Conservation (phyloP, 2,329 filamentous ascomycete genomes). For the Daldinia sp. region DNA sequence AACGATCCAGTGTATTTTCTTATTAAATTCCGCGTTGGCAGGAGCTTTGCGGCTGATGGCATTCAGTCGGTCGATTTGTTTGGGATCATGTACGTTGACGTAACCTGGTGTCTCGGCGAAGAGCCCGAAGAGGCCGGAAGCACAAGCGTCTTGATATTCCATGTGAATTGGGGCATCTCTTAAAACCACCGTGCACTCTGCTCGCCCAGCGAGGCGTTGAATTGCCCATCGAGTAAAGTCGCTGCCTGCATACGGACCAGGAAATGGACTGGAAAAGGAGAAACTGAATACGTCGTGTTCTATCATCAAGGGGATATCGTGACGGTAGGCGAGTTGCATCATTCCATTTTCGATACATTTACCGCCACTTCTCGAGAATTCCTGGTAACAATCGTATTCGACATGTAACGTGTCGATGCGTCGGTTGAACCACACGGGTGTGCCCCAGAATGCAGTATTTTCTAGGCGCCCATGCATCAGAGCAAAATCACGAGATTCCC, state of each 20-base stretch:
- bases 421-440: background rate
- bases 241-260: too few relatives aligned
- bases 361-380: background rate
- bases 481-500: background rate
- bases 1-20: too few relatives aligned
- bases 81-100: background rate
- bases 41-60: background rate
- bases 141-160: background rate
- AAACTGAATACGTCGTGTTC: too few relatives aligned
- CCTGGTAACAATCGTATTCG: background rate
- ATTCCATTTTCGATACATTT: background rate
- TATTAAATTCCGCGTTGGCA: background rate
- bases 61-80: background rate
- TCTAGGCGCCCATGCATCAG: background rate
- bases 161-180: background rate
- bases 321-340: background rate
- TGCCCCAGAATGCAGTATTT: background rate
- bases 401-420: background rate
- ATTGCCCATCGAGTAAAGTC: background rate
- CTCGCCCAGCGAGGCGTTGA: background rate
- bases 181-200: background rate
- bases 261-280: too few relatives aligned
- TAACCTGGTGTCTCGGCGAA: background rate
- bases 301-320: background rate
- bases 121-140: background rate